Evolutionary conservation across 306 rosid species (phyloP).

Genomic region (Sesbania bispinosa): DNA sequence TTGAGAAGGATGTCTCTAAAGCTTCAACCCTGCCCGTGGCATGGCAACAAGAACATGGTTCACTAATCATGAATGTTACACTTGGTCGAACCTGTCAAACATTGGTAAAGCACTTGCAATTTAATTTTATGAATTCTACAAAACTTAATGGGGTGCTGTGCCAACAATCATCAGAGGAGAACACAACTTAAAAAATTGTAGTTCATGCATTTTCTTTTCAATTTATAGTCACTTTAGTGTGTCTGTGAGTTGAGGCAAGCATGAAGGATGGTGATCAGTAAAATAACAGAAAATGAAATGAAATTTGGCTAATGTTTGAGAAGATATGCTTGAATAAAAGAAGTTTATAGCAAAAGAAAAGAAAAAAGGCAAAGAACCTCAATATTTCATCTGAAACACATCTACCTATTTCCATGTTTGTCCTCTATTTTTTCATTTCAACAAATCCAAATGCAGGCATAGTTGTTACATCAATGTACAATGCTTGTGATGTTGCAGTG

Average conservation of each 20-base stretch:
- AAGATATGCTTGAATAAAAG: slow-evolving; percentile 9
- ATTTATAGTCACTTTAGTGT: not conserved
- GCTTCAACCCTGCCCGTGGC: slow-evolving; percentile 99
- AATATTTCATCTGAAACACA: not conserved
- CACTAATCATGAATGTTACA: slow-evolving; percentile 96
- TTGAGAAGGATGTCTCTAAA: slow-evolving; percentile 86
- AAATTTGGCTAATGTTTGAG: not conserved
- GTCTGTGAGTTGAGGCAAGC: not conserved
- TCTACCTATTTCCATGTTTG: slow-evolving; percentile 6
- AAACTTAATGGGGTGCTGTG: slow-evolving; percentile 5
- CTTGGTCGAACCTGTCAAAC: slow-evolving; percentile 91
- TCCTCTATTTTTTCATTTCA: not conserved
- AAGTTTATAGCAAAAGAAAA: not conserved
- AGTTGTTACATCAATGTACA: slow-evolving; percentile 11
- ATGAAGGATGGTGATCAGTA: not conserved
- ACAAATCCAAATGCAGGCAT: slow-evolving; percentile 5
- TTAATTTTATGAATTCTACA: slow-evolving; percentile 5
- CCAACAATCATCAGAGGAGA: slow-evolving; percentile 23
- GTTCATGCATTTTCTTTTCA: slow-evolving; percentile 24
- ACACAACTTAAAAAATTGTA: slow-evolving; percentile 4
- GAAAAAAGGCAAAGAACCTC: not conserved
- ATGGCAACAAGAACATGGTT: slow-evolving; percentile 90
- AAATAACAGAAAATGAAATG: not conserved
- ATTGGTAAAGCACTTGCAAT: slow-evolving; percentile 14
- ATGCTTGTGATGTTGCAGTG: not conserved